Evolutionary conservation across 2,329 filamentous ascomycete genomes (phyloP), one percentile per base, ranked within the genome.

Genomic region (Escovopsis sp.): DNA sequence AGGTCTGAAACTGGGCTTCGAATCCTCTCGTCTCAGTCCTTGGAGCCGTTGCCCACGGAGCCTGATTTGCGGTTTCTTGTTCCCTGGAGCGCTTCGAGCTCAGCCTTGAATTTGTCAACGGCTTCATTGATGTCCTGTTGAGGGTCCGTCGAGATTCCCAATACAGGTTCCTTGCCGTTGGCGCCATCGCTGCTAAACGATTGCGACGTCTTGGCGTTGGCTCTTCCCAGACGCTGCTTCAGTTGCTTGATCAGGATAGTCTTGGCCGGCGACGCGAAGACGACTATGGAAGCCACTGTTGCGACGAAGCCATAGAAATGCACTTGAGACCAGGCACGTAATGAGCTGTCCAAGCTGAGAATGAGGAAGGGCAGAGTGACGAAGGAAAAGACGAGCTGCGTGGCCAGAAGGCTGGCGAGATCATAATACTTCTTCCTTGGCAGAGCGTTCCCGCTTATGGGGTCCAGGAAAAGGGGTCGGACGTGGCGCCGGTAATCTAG

Each of bases 381-480:
- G 61, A 94, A 98, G 38, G 81, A 80, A 60, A 96, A 87, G 2
- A 77, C 75, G n/a, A 81, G 57, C 59, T 94, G 88, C 0, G 88
- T 94, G 11, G 75, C 69, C 26, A 94, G 41, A 62, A 75, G 85
- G 45, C 82, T 85, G 47, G 77, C 68, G 39, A 85, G 55, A 55
- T 98, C 91, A 64, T 98, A 98, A 65, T 86, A 89, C 47, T 70
- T 76, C 62, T 98, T 98, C 54, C 69, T 69, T 0, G 77, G 67
- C 0, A 78, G 78, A 2, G 83, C 77, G 42, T 72, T 72, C 48
- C 71, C 77, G 33, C 83, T 84, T 48, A 83, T 75, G 2, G 86
- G 75, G 42, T 87, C 79, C 39, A 96, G 67, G 70, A 98, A 95
- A 65, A 98, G 89, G 19, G 91, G 91, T 2, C 91, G 86, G 45